Evolutionary conservation across 1,284 basidiomycete species (phyloP).

Genomic region (Apiotrichum laibachii): DNA sequence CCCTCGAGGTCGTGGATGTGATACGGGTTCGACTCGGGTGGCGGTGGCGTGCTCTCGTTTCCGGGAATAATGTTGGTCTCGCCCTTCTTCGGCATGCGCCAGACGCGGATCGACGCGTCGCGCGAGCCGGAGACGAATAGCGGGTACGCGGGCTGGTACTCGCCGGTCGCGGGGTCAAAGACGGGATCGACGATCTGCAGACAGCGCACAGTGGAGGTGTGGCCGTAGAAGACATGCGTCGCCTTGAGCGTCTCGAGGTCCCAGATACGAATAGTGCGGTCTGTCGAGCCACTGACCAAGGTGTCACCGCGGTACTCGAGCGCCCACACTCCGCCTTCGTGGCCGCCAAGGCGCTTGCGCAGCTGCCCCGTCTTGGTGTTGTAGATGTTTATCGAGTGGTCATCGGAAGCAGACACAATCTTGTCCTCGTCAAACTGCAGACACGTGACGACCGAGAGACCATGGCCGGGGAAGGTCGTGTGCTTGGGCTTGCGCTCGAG

Average conservation of each 20-base stretch:
- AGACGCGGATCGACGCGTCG: slow-evolving; percentile 84
- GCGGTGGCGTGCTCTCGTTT: slow-evolving; percentile 18
- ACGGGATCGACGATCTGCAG: slow-evolving; percentile 54
- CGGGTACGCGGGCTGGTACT: slow-evolving; percentile 57
- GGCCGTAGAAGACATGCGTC: slow-evolving; percentile 87
- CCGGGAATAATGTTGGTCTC: slow-evolving; percentile 51
- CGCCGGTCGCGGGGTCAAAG: slow-evolving; percentile 47
- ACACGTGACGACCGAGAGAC: slow-evolving; percentile 86
- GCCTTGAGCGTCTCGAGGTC: slow-evolving; percentile 73
- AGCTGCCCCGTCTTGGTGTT: slow-evolving; percentile 74
- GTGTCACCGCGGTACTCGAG: slow-evolving; percentile 69
- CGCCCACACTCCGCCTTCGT: slow-evolving; percentile 95
- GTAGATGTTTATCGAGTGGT: slow-evolving; percentile 86
- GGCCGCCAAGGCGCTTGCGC: slow-evolving; percentile 72
- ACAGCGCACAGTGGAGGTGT: slow-evolving; percentile 78
- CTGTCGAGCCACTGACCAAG: slow-evolving; percentile 88
- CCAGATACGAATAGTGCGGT: slow-evolving; percentile 92
- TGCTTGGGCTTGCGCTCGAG: slow-evolving; percentile 55
- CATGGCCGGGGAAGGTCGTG: slow-evolving; percentile 78
- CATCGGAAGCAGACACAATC: slow-evolving; percentile 74
- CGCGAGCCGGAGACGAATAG: slow-evolving; percentile 90
- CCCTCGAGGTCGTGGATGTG: slow-evolving; percentile 79
- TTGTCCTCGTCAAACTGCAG: slow-evolving; percentile 87
- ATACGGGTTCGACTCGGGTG: slow-evolving; percentile 76
- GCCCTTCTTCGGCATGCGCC: slow-evolving; percentile 75